These are phyloP conservation scores for Westerdykella aurantiaca DNA, from an alignment of 2,329 filamentous ascomycete genomes.

Conservation along the genomic window DNA sequence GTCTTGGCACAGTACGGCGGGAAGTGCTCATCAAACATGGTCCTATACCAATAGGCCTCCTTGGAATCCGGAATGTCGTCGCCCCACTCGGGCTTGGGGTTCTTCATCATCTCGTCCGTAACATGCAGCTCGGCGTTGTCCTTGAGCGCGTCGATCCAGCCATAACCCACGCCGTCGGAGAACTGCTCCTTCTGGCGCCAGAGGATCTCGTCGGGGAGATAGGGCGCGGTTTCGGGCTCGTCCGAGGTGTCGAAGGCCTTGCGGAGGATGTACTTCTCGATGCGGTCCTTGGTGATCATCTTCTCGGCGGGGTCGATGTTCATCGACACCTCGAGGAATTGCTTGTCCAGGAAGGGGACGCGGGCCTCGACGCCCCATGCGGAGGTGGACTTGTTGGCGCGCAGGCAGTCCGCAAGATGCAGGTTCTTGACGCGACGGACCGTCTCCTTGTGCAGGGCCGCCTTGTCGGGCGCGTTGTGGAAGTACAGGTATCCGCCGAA, in stretches of 20 bases:
- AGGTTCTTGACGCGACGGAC: slow-evolving; percentile 93
- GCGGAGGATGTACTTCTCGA: slow-evolving; percentile 97
- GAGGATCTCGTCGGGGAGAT: slow-evolving; percentile 92
- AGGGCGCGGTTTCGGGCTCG: slow-evolving; percentile 72
- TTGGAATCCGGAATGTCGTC: slow-evolving; percentile 89
- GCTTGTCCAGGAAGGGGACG: slow-evolving; percentile 95
- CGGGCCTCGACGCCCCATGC: slow-evolving; percentile 97
- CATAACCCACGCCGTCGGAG: slow-evolving; percentile 95
- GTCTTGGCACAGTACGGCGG: slow-evolving; percentile 84
- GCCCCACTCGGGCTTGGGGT: slow-evolving; percentile 96
- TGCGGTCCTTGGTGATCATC: slow-evolving; percentile 82
- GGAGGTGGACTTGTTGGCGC: slow-evolving; percentile 98
- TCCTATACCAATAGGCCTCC: slow-evolving; percentile 96
- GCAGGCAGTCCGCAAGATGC: slow-evolving; percentile 90
- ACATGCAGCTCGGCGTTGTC: slow-evolving; percentile 85
- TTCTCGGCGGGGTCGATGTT: slow-evolving; percentile 91
- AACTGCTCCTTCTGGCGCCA: slow-evolving; percentile 99
- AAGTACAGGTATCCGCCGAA: slow-evolving; percentile 99
- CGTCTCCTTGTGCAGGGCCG: slow-evolving; percentile 92
- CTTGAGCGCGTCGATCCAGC: slow-evolving; percentile 97
- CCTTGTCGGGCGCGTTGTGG: slow-evolving; percentile 84
- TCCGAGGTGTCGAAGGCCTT: slow-evolving; percentile 95
- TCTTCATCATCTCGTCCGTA: slow-evolving; percentile 97
- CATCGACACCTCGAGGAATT: slow-evolving; percentile 91
- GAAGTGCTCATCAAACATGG: slow-evolving; percentile 99